A percentile compares a stretch with the other conserved stretches of the same genome.
Evolutionary conservation across 257 asterid species (phyloP).

Genomic region (Solanum ossicruentum): DNA sequence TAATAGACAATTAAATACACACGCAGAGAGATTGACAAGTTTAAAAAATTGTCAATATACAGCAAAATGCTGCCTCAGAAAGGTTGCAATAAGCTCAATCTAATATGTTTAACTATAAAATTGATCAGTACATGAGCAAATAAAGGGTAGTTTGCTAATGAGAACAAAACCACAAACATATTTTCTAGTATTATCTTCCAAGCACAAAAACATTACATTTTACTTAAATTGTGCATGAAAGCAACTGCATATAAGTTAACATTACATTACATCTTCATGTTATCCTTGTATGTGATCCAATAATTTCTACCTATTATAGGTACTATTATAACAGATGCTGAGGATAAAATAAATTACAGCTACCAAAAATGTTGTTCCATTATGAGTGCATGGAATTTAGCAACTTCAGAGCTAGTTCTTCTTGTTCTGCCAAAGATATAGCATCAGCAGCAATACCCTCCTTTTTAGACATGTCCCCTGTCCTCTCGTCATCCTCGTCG

Average conservation of each 20-base stretch:
- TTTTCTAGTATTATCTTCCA: background rate
- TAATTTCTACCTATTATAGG: background rate
- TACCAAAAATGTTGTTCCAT: background rate
- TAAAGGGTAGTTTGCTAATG: background rate
- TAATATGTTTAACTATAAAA: too few relatives aligned
- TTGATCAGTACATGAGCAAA: background rate
- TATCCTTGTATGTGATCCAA: background rate
- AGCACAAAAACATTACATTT: background rate
- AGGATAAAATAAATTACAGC: background rate
- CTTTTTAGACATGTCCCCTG: background rate
- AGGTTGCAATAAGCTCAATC: too few relatives aligned
- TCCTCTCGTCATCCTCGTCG: conserved; percentile 19
- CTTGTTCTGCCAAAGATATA: conserved; percentile 71
- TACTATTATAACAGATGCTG: background rate
- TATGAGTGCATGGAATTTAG: conserved; percentile 67
- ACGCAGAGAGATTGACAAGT: too few relatives aligned
- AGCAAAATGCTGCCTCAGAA: too few relatives aligned
- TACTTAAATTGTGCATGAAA: background rate
- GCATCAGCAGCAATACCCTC: conserved; percentile 4
- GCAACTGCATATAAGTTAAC: background rate
- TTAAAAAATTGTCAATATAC: too few relatives aligned
- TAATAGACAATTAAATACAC: background rate
- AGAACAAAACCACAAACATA: background rate
- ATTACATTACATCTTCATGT: background rate
- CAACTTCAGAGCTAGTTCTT: conserved; percentile 72